Percentiles rank a stretch among this genome's conserved stretches.
phyloP scores from a whole-genome alignment of 768 basidiomycete species.

The Psilocybe tampanensis region DNA sequence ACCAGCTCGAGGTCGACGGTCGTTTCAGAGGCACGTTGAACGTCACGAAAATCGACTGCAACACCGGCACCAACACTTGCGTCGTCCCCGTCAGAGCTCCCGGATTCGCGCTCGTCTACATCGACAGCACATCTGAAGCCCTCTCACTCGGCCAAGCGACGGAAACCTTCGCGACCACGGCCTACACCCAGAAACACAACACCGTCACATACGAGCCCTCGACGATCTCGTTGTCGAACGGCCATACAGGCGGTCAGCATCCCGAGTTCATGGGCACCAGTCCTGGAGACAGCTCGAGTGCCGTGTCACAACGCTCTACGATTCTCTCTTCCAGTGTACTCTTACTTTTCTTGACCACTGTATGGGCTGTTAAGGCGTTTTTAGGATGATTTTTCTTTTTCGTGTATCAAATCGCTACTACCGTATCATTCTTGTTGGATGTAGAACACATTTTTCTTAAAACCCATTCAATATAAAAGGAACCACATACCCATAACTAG shows the following conservation, averaged over 20 bases:
- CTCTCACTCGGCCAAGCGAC: conserved; percentile 25
- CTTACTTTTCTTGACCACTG: not conserved
- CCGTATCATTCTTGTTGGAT: too few relatives aligned
- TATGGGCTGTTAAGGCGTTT: conserved; percentile 6
- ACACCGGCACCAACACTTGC: conserved; percentile 55
- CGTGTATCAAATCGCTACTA: not conserved
- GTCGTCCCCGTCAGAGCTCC: conserved; percentile 67
- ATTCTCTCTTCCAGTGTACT: conserved; percentile 5
- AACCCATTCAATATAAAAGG: too few relatives aligned
- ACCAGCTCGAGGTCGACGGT: conserved; percentile 67
- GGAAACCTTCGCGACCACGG: conserved; percentile 59
- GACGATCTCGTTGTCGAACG: conserved; percentile 58
- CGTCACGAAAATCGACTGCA: conserved; percentile 63
- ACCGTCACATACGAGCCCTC: conserved; percentile 57
- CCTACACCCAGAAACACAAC: conserved; percentile 53
- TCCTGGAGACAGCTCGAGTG: conserved; percentile 14
- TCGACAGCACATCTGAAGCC: conserved; percentile 33
- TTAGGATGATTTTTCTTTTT: not conserved
- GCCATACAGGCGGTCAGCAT: conserved; percentile 37
- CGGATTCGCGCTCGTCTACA: conserved; percentile 75
- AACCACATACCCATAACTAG: not conserved
- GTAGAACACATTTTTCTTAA: too few relatives aligned
- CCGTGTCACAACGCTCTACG: not conserved
- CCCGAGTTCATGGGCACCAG: conserved; percentile 26
- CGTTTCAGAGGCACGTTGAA: conserved; percentile 56